phyloP scores from a whole-genome alignment of 2,329 filamentous ascomycete genomes.

The Penicillium oxalicum region DNA sequence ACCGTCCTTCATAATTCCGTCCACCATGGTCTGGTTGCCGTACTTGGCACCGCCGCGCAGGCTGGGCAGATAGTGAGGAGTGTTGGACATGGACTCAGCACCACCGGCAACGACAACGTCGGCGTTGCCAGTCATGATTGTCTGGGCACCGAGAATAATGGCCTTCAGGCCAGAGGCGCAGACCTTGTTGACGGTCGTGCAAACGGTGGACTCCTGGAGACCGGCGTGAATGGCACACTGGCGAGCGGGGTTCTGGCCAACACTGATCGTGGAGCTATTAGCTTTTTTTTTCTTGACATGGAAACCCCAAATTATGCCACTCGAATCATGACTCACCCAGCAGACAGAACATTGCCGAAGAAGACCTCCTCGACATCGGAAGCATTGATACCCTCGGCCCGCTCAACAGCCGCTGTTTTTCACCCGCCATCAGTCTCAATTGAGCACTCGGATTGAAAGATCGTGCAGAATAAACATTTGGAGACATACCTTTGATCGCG shows the following conservation, averaged over 20 bases:
- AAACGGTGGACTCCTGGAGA: constrained; percentile 69
- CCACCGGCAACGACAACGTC: constrained; percentile 90
- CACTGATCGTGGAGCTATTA: constrained; percentile 46
- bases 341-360: constrained; percentile 96
- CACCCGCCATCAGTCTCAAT: constrained; percentile 12
- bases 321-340: constrained; percentile 59
- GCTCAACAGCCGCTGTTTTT: constrained; percentile 64
- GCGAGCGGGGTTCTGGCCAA: constrained; percentile 92
- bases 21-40: constrained; percentile 80
- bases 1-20: constrained; percentile 90
- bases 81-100: constrained; percentile 97
- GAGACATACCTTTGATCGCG: constrained; percentile 75
- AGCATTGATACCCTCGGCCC: constrained; percentile 77
- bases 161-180: constrained; percentile 94
- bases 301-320: not conserved
- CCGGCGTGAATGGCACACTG: constrained; percentile 90
- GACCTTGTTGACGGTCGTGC: constrained; percentile 97
- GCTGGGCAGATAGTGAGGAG: constrained; percentile 87
- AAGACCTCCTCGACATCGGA: constrained; percentile 93
- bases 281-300: not conserved
- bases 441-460: not conserved
- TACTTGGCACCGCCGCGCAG: constrained; percentile 88
- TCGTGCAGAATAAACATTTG: not conserved
- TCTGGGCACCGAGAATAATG: constrained; percentile 88
- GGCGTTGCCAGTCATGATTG: constrained; percentile 93